phyloP scores from a whole-genome alignment of 2,329 filamentous ascomycete genomes.

The Phoma herbarum region DNA sequence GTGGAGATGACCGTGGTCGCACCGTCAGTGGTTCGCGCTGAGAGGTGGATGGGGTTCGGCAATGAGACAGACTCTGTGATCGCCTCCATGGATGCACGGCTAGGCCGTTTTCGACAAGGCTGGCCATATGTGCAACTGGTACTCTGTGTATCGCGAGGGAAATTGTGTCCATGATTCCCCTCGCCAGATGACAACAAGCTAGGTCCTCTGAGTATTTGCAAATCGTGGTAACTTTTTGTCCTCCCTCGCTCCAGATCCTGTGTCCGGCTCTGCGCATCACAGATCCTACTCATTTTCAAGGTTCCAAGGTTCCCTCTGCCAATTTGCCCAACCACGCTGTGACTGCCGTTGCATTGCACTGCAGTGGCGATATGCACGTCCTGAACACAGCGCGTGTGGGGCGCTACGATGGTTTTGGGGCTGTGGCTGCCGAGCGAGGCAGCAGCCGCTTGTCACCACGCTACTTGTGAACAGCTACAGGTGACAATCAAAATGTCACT shows the following conservation, averaged over 20 bases:
- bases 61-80: constrained; percentile 1
- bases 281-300: background rate
- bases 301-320: background rate
- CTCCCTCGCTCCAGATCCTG: background rate
- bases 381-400: background rate
- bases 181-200: background rate
- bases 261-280: background rate
- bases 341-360: background rate
- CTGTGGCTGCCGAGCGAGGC: background rate
- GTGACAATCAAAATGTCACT: background rate
- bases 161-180: background rate
- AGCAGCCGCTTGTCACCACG: background rate
- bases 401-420: background rate
- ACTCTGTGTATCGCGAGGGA: background rate
- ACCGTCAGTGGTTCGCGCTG: background rate
- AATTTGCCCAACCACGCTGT: background rate
- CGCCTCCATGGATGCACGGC: constrained; percentile 5
- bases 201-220: background rate
- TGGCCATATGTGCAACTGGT: constrained; percentile 3
- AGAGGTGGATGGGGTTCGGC: constrained; percentile 5
- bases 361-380: background rate
- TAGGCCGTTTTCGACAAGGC: background rate
- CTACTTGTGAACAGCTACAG: background rate
- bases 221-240: background rate
- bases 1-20: background rate